Conservation (phyloP, 805 yeast species). For the Pichia ethanolica region DNA sequence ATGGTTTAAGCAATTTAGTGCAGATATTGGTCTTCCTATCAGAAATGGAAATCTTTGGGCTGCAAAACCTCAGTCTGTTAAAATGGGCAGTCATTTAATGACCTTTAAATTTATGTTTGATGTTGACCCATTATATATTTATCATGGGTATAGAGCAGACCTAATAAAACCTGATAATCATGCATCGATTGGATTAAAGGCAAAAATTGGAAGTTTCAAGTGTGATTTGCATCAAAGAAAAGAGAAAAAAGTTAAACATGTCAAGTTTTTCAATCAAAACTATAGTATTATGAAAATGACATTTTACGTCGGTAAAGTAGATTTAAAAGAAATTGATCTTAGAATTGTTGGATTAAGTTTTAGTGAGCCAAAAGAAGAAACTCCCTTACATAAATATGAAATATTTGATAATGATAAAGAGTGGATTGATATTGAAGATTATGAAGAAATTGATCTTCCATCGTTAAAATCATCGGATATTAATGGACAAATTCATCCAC, state of each 20-base stretch:
- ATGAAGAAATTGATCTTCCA: conserved; percentile 46
- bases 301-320: conserved; percentile 56
- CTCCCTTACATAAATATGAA: conserved; percentile 13
- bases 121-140: conserved; percentile 61
- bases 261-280: conserved; percentile 41
- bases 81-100: conserved; percentile 65
- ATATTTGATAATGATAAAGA: conserved; percentile 46
- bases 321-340: conserved; percentile 48
- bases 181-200: conserved; percentile 61
- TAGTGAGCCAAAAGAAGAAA: conserved; percentile 6
- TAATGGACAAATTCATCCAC: conserved; percentile 46
- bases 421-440: conserved; percentile 62
- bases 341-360: conserved; percentile 47
- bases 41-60: conserved; percentile 67
- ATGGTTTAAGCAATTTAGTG: conserved; percentile 85
- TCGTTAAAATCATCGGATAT: conserved; percentile 31
- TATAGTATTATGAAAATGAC: conserved; percentile 49
- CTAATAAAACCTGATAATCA: conserved; percentile 33
- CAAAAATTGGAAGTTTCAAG: conserved; percentile 42
- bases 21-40: conserved; percentile 67
- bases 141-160: conserved; percentile 58
- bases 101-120: conserved; percentile 73
- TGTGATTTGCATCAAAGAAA: conserved; percentile 60
- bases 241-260: conserved; percentile 39
- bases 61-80: conserved; percentile 44